Percentiles rank a stretch among this genome's conserved stretches.
Conservation (phyloP, 2,329 filamentous ascomycete genomes). For the Truncatella angustata region DNA sequence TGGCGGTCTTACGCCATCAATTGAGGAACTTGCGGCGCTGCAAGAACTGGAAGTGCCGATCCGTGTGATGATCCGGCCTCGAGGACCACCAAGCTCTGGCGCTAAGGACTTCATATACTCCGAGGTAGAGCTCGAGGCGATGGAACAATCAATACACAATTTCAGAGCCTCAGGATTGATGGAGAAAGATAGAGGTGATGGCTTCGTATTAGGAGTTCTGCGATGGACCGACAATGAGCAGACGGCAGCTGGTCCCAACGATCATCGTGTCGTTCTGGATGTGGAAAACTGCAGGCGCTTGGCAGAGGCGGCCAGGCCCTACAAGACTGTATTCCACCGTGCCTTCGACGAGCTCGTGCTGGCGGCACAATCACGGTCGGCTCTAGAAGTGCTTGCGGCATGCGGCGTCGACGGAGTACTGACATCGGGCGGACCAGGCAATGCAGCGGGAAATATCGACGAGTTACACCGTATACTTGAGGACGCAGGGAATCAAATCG, state of each 20-base stretch:
- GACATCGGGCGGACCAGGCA: conserved; percentile 50
- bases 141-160: conserved; percentile 37
- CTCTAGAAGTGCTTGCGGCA: conserved; percentile 33
- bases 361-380: conserved; percentile 18
- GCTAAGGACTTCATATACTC: conserved; percentile 46
- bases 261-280: conserved; percentile 33
- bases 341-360: conserved; percentile 45
- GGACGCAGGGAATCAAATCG: conserved; percentile 28
- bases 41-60: conserved; percentile 36
- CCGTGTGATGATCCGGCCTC: conserved; percentile 56
- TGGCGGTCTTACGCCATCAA: conserved; percentile 51
- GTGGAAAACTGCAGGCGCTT: conserved; percentile 37
- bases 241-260: background rate
- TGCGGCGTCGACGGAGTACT: conserved; percentile 51
- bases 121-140: conserved; percentile 38
- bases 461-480: conserved; percentile 35
- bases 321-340: conserved; percentile 52
- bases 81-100: conserved; percentile 28
- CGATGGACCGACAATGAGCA: background rate
- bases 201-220: conserved; percentile 56
- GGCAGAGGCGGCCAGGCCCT: conserved; percentile 38
- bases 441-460: conserved; percentile 37
- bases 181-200: conserved; percentile 42
- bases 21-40: conserved; percentile 33
- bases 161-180: conserved; percentile 39